Evolutionary conservation across 2,329 filamentous ascomycete species (phyloP), one percentile per base, ranked within the genome.

Genomic region (Mollisia scopiformis): DNA sequence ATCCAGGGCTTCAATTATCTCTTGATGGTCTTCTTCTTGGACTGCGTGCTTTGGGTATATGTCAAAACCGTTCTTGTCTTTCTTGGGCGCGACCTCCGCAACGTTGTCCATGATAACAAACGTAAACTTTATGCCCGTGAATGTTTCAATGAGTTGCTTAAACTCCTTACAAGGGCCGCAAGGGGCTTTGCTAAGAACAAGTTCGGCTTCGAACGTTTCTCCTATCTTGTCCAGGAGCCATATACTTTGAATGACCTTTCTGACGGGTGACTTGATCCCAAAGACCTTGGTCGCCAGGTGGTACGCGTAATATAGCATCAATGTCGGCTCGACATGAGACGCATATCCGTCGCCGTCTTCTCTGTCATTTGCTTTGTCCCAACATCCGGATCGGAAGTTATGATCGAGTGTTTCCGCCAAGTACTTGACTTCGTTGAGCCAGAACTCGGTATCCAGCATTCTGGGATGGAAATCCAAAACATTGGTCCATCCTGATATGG

Each of bases 261-360:
- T 43, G 30, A 56, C 31, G 16, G 43, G 25, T 25, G 37, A 37
- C 1, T 55, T 27, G 25, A 43, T n/a, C 2, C 51, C 41, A 16
- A 31, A 19, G 14, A 54, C 35, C 25, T 58, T 33, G 6, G 49
- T 16, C 21, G 57, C 11, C 16, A 33, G 43, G 8, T 64, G n/a
- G 14, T 28, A 55, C 3, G 59, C 59, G 27, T 35, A 64, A 35
- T 43, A 64, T 1, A 64, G 19, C 52, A 62, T 57, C 1, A 64
- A 21, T 3, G 49, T 21, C 5, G 47, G 43, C 30, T 64, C 62
- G 1, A 59, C 62, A 16, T 64, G 59, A 5, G 28, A 41, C 0
- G 58, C 55, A 28, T 37, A 39, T 8, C 27, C 33, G 23, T 52
- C 27, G 16, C 62, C 59, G 5, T 30, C 31, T 5, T 43, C 30